Evolutionary conservation across 2,329 filamentous ascomycete genomes (phyloP), one percentile per base, ranked within the genome.

Genomic region (Diaporthe batatas): DNA sequence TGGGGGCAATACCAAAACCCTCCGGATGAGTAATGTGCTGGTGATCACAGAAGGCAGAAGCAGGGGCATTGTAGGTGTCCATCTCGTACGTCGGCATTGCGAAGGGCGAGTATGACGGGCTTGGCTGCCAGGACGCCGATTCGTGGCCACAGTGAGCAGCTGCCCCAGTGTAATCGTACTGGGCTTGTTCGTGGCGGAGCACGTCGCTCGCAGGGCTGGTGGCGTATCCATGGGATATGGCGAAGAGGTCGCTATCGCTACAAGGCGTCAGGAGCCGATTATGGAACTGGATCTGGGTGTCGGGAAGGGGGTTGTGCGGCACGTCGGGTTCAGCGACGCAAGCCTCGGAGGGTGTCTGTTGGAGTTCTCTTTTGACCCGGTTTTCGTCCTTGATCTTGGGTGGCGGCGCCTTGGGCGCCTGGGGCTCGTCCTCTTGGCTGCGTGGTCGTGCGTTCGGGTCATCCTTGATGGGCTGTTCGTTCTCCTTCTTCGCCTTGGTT

Each of bases 241-340:
- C 77, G 62, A 82, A 81, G 23, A 79, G 75, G 75, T 89, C 87
- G 6, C 78, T 80, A 71, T 90, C 88, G 79, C 87, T 89, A 79
- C 84, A 86, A 1, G 88, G 88, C 0, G 88, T 90, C 73, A 89
- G 84, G 36, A 89, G 83, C 16, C 85, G 81, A 72, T 81, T 76
- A 21, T 79, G 57, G 49, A 83, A 81, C 67, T 83, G 75, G 12
- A 75, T 49, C 11, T 77, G 76, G 53, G 69, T 70, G 71, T 75
- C 82, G 73, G 68, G 78, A 68, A 75, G 80, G 79, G 72, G 83
- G 80, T 72, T 79, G 74, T 69, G 81, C 72, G 79, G 75, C 57
- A 81, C 82, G 25, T 79, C 77, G 25, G 42, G 42, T 12, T 83
- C 81, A 18, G 80, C 82, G 74, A 81, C 16, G 57, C 58, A 65